A percentile compares a stretch with the other conserved stretches of the same genome.
These are phyloP conservation scores for Epichloe baconii DNA, from an alignment of 2,329 filamentous ascomycete genomes.

Conservation along the genomic window DNA sequence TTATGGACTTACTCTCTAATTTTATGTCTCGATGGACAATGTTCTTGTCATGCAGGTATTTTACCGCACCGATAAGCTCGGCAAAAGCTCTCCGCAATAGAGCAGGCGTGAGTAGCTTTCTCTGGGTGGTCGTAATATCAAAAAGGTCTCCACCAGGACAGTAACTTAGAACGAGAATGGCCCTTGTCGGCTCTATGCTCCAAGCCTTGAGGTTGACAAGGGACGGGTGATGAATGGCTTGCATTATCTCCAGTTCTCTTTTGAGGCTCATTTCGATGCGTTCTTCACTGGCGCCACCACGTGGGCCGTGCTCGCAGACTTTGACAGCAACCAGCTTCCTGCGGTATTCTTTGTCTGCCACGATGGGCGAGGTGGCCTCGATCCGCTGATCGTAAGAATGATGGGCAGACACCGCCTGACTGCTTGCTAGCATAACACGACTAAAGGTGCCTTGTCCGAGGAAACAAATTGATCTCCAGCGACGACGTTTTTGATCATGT, in stretches of 20 bases:
- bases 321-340: conserved; percentile 87
- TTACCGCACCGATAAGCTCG: conserved; percentile 73
- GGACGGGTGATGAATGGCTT: conserved; percentile 74
- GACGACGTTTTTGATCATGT: conserved; percentile 53
- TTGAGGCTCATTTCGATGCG: conserved; percentile 88
- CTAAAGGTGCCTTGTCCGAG: conserved; percentile 94
- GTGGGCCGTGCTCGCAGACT: conserved; percentile 86
- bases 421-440: conserved; percentile 82
- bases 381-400: conserved; percentile 16
- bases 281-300: conserved; percentile 84
- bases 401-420: conserved; percentile 46
- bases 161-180: conserved; percentile 78
- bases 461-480: conserved; percentile 67
- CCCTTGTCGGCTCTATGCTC: conserved; percentile 69
- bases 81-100: conserved; percentile 78
- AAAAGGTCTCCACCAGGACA: conserved; percentile 92
- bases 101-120: conserved; percentile 50
- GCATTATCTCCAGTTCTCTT: conserved; percentile 89
- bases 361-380: conserved; percentile 19
- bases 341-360: conserved; percentile 34
- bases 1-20: conserved; percentile 60
- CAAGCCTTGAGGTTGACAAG: conserved; percentile 86
- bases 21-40: conserved; percentile 98
- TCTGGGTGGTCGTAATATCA: conserved; percentile 68
- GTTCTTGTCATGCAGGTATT: conserved; percentile 69